Base-by-base conservation (phyloP, 352 stramenopile genomes). In the Pythium periplocum region DNA sequence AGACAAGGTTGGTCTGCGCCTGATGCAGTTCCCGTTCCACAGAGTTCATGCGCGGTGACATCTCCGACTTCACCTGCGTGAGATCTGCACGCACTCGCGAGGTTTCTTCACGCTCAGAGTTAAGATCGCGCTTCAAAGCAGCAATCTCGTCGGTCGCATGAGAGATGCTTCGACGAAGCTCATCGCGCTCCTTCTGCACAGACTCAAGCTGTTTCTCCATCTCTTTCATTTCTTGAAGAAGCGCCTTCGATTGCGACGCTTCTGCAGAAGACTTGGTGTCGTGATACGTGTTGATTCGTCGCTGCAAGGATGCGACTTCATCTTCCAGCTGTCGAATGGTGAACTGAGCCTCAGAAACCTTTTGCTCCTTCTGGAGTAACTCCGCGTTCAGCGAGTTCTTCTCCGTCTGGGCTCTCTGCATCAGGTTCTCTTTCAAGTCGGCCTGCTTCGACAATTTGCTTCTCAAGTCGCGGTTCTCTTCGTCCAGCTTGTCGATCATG, bases 1-100 rank as follows among this genome's bases (percentile, higher is more conserved):
- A 11, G 10, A 51, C 45, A 36, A 51, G 45, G 31, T 11, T 11
- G 8, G 6, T 36, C 37, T 51, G 45, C 12, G 45, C 30, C 31
- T 51, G 45, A 38, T 51, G 45, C 6, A 51, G 45, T 36, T 51
- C 45, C n/a, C 6, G 33, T 38, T 51, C 45, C 7, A 51, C 26
- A 7, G 45, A 35, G 26, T 51, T 31, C 11, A 36, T 51, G 6
- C 45, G 45, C 6, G 12, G 10, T 36, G 11, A 38, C 10, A 51
- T 12, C 11, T 51, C 45, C 4, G 6, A 39, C 45, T 47, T 47
- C 9, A 47, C 45, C 37, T 31, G 7, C 33, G 7, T 38, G 7
- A 42, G 38, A 8, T 42, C 38, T 8, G 38, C 12, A 12, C 38
- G 38, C 7, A 12, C 38, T 8, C 38, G 38, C 7, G 7, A 8